phyloP scores from a whole-genome alignment of 2,329 filamentous ascomycete species.

The Malbranchea cinnamomea region DNA sequence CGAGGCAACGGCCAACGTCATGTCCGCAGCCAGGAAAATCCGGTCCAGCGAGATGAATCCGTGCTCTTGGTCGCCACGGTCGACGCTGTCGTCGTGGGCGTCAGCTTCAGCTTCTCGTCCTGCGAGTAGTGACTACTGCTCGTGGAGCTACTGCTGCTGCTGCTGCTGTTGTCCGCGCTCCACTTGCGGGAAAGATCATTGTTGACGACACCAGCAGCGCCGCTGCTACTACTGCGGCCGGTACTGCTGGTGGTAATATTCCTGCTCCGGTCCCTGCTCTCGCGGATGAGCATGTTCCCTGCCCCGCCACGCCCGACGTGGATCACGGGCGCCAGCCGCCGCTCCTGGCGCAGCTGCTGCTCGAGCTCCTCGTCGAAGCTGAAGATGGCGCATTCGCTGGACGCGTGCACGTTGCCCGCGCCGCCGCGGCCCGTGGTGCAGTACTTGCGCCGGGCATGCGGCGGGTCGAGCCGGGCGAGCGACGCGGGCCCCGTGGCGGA shows the following conservation, averaged over 20 bases:
- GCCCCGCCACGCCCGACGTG: slow-evolving; percentile 48
- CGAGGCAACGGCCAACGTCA: slow-evolving; percentile 3
- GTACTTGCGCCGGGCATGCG: slow-evolving; percentile 22
- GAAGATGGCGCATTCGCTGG: slow-evolving; percentile 45
- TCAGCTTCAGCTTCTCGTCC: slow-evolving; percentile 2
- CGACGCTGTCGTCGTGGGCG: slow-evolving; percentile 2
- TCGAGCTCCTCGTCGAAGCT: slow-evolving; percentile 53
- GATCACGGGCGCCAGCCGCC: slow-evolving; percentile 44
- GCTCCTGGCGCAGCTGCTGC: slow-evolving; percentile 37
- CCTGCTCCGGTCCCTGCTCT: slow-evolving; percentile 8
- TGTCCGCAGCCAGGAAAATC: slow-evolving; percentile 4
- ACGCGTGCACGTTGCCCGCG: slow-evolving; percentile 39
- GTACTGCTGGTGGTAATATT: slow-evolving; percentile 23
- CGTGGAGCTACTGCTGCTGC: slow-evolving; percentile 11
- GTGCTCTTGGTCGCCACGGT: slow-evolving; percentile 2
- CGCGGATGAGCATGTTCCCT: slow-evolving; percentile 34
- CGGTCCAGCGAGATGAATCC: slow-evolving; percentile 4
- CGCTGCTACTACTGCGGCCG: slow-evolving; percentile 19
- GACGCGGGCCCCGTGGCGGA: slow-evolving; percentile 34
- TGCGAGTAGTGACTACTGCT: slow-evolving; percentile 3
- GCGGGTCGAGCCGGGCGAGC: slow-evolving; percentile 33
- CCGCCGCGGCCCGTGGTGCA: slow-evolving; percentile 39
- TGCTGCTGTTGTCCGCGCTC: slow-evolving; percentile 21
- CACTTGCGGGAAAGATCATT: slow-evolving; percentile 21
- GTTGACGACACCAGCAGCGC: slow-evolving; percentile 7